Conservation (phyloP, 306 rosid genomes). For the Lupinus albus region DNA sequence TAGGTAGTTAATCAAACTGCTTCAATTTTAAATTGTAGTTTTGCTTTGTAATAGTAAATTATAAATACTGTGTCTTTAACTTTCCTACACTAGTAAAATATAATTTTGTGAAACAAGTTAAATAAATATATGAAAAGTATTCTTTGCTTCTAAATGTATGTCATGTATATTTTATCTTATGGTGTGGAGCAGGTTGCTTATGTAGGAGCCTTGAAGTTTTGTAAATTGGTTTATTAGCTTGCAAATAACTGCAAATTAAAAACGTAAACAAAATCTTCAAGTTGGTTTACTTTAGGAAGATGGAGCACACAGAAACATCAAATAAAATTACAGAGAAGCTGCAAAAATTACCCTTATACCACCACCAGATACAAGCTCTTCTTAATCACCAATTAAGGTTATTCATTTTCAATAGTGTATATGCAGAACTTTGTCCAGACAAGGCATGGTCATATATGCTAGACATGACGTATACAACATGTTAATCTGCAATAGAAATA, state of each 20-base stretch:
- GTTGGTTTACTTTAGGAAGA: no score
- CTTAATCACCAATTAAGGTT: no score
- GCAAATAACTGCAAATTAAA: slow-evolving; percentile 49
- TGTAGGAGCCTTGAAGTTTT: slow-evolving; percentile 44
- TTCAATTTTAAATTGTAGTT: slow-evolving; percentile 1
- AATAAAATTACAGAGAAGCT: no score
- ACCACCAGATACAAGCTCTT: no score
- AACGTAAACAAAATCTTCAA: slow-evolving; percentile 41
- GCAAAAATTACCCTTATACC: no score
- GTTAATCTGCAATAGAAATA: slow-evolving; percentile 38
- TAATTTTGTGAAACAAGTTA: background rate
- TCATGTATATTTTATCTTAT: slow-evolving; percentile 40
- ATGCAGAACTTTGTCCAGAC: slow-evolving; percentile 16
- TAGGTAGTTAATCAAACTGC: background rate
- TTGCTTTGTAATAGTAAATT: background rate
- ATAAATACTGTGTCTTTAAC: background rate
- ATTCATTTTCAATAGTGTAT: background rate
- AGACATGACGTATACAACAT: slow-evolving; percentile 55
- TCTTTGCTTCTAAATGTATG: slow-evolving; percentile 49
- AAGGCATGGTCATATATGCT: slow-evolving; percentile 32
- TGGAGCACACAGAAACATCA: no score
- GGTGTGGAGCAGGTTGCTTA: slow-evolving; percentile 55
- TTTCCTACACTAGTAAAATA: background rate
- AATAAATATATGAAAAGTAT: slow-evolving; percentile 33
- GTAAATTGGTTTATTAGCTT: slow-evolving; percentile 52